Base-by-base conservation (phyloP, 228 moss, liverwort and hornwort species). In the Sphagnum fallax region DNA sequence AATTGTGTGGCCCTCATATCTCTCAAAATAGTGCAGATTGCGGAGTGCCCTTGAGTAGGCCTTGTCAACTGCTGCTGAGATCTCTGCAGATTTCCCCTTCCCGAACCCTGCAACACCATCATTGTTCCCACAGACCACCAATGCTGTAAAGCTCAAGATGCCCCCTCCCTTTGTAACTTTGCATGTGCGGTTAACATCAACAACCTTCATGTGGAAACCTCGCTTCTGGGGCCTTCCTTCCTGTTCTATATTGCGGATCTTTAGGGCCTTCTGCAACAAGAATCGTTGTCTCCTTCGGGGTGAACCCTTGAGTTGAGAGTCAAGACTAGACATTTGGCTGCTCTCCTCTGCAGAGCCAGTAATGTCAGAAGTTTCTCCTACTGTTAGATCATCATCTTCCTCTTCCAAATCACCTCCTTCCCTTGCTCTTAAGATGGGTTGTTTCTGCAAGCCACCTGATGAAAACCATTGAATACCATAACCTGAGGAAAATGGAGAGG, bases 131-230 rank as follows among this genome's bases (percentile, higher is more conserved):
- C 93, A 91, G 61, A 93, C 90, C 53, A 97, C 97, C 71, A 97
- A 70, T 7, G 97, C 91, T 10, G 88, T 80, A 64, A 93, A 97
- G 76, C 87, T 91, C 64, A 93, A 76, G 68, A 97, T 85, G 51
- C 92, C 92, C 10, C 93, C 97, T 61, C 97, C 97, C 91, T 95
- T 92, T 6, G 92, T 95, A 51, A 95, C 95, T 79, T 92, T 95
- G 72, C 92, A 91, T 6, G 97, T 97, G 71, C 93, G 87, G 67
- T 93, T 90, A 6, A 97, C 90, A 71, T 97, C 96, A 67, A 97
- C 81, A 11, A 97, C 93, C 79, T 93, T 93, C 97, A 93, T 93
- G 49, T 88, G 83, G 67, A 88, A 91, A 0, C 90, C 93, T 76
- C 86, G 78, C 68, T 78, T 91, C 76, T 82, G 80, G 52, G 89